Evolutionary conservation across 768 basidiomycete genomes (phyloP).

Genomic region (Cubamyces lactineus): DNA sequence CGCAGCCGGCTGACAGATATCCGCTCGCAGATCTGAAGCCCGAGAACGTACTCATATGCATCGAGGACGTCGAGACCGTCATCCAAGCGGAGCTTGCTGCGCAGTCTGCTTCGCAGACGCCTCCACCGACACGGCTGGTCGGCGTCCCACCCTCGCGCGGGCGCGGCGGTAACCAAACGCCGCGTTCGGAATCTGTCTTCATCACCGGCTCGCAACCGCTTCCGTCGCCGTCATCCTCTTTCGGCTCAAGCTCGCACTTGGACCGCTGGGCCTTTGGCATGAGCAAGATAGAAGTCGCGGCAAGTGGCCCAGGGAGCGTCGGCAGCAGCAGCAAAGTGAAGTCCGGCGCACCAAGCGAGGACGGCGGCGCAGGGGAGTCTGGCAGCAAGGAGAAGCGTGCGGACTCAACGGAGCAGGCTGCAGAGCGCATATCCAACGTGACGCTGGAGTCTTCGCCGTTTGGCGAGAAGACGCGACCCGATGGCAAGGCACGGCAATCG

Average conservation of each 20-base stretch:
- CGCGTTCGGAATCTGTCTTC: constrained; percentile 76
- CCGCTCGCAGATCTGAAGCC: constrained; percentile 80
- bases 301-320: constrained; percentile 40
- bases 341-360: constrained; percentile 25
- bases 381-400: constrained; percentile 31
- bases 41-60: constrained; percentile 96
- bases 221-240: constrained; percentile 81
- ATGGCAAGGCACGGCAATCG: constrained; percentile 38
- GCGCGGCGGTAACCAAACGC: constrained; percentile 95
- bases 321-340: constrained; percentile 33
- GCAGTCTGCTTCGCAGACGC: constrained; percentile 49
- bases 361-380: constrained; percentile 37
- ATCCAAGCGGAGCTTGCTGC: constrained; percentile 79
- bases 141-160: constrained; percentile 94
- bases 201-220: constrained; percentile 95
- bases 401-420: constrained; percentile 47
- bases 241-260: constrained; percentile 64
- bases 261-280: constrained; percentile 93
- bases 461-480: constrained; percentile 42
- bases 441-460: constrained; percentile 44
- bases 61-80: constrained; percentile 94
- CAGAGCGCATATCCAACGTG: constrained; percentile 55
- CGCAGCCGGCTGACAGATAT: constrained; percentile 4
- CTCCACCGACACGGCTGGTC: constrained; percentile 65
- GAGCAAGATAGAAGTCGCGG: constrained; percentile 75